Evolutionary conservation across 768 basidiomycete genomes (phyloP).

Genomic region (Suillus clintonianus): DNA sequence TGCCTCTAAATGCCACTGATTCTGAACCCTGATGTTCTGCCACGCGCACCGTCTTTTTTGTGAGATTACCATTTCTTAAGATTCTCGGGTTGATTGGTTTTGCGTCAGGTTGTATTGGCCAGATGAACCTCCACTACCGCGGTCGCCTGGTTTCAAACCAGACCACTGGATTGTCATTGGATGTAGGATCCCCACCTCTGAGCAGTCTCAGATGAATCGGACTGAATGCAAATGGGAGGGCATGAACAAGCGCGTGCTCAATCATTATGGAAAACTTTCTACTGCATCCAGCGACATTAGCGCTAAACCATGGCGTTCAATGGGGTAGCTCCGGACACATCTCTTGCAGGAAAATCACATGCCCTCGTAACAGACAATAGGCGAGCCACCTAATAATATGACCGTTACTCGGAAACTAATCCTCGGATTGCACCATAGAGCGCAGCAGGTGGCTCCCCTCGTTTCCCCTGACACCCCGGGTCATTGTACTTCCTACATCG

Average conservation of each 20-base stretch:
- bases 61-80: background rate
- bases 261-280: background rate
- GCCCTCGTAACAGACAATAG: background rate
- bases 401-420: background rate
- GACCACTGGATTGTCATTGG: background rate
- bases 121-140: background rate
- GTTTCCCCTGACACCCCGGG: background rate
- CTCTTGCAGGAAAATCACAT: background rate
- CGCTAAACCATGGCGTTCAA: background rate
- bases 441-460: background rate
- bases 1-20: background rate
- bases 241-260: too few species aligned
- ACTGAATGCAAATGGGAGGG: background rate
- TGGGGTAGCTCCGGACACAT: background rate
- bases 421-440: background rate
- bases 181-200: background rate
- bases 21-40: background rate
- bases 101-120: background rate
- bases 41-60: background rate
- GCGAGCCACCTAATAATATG: background rate
- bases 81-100: background rate
- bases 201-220: background rate
- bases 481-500: background rate
- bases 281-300: background rate
- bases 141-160: background rate